Conservation (phyloP, 768 basidiomycete genomes). For the Dendrothele bispora region DNA sequence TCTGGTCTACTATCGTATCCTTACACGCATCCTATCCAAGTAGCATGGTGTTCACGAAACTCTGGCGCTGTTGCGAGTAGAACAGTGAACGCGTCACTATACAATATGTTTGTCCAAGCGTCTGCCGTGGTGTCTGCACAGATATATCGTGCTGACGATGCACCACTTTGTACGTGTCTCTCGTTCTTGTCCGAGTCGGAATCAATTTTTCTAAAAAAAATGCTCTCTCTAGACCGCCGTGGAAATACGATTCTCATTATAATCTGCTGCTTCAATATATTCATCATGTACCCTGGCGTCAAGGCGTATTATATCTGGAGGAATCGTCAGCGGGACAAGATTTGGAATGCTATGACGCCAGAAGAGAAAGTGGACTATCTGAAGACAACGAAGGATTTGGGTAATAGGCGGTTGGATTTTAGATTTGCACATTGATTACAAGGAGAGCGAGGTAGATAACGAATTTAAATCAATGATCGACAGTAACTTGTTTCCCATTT, state of each 20-base stretch:
- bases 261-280: constrained; percentile 49
- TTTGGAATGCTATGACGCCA: constrained; percentile 58
- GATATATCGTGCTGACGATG: constrained; percentile 59
- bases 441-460: no score
- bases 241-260: constrained; percentile 59
- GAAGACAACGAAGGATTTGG: constrained; percentile 54
- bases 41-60: constrained; percentile 62
- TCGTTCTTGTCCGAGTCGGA: neutral
- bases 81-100: constrained; percentile 59
- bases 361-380: constrained; percentile 59
- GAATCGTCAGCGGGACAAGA: constrained; percentile 50
- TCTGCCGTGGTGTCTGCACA: constrained; percentile 46
- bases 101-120: constrained; percentile 57
- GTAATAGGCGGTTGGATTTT: constrained; percentile 65
- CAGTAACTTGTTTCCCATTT: no score
- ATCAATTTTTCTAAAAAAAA: no score
- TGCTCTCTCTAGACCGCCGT: constrained; percentile 40
- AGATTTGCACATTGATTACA: constrained; percentile 50
- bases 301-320: constrained; percentile 60
- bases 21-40: constrained; percentile 53
- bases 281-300: constrained; percentile 52
- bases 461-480: no score
- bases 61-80: constrained; percentile 59
- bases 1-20: constrained; percentile 47
- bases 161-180: constrained; percentile 46